These are phyloP conservation scores for Jamesozyma spencerorum DNA, from an alignment of 805 yeast species.

Conservation along the genomic window DNA sequence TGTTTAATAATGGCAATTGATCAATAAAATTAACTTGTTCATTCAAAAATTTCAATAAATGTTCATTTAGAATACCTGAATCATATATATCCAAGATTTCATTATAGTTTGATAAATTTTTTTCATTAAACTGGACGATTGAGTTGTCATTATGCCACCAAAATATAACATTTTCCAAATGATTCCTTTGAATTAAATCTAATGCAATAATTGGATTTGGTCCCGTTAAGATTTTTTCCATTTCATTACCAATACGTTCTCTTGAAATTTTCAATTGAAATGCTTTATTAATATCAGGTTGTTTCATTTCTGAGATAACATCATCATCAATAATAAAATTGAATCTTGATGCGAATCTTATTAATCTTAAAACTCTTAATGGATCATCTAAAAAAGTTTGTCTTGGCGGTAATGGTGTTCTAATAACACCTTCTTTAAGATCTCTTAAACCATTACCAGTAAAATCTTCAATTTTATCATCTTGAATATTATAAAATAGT, in stretches of 20 bases:
- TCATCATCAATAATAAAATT: slow-evolving; percentile 53
- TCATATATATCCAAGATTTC: slow-evolving; percentile 13
- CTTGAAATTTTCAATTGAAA: slow-evolving; percentile 70
- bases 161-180: slow-evolving; percentile 53
- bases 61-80: slow-evolving; percentile 11
- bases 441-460: slow-evolving; percentile 73
- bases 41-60: slow-evolving; percentile 7
- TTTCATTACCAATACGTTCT: slow-evolving; percentile 82
- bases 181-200: slow-evolving; percentile 44
- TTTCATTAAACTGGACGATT: slow-evolving; percentile 17
- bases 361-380: slow-evolving; percentile 71
- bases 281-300: slow-evolving; percentile 45
- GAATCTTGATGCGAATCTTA: slow-evolving; percentile 78
- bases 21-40: slow-evolving; percentile 2
- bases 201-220: slow-evolving; percentile 56
- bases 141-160: slow-evolving; percentile 27
- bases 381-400: slow-evolving; percentile 93
- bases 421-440: slow-evolving; percentile 53
- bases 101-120: slow-evolving; percentile 12
- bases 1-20: slow-evolving; percentile 6
- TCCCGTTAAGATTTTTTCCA: slow-evolving; percentile 67
- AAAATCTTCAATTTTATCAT: slow-evolving; percentile 68
- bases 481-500: slow-evolving; percentile 71
- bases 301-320: slow-evolving; percentile 57
- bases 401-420: slow-evolving; percentile 82